Evolutionary conservation across 495 filamentous ascomycete species (phyloP).

Genomic region (Patellaria atrata): DNA sequence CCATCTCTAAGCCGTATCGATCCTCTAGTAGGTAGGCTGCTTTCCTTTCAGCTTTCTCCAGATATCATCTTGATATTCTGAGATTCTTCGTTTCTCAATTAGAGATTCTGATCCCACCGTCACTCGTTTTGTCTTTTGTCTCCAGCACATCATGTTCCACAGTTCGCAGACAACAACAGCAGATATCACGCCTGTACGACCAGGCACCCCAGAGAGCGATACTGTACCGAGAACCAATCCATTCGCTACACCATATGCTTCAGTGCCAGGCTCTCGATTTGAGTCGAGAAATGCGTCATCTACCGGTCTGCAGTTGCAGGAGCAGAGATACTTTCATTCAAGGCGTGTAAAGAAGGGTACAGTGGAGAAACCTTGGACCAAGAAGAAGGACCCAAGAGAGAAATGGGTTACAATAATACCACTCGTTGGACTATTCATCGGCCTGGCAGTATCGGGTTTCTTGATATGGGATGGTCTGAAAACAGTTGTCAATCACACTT

Average conservation of each 20-base stretch:
- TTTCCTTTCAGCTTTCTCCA: too few species aligned
- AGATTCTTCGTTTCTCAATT: too few species aligned
- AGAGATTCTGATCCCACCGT: too few species aligned
- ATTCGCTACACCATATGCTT: constrained; percentile 42
- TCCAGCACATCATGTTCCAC: too few species aligned
- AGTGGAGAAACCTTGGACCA: constrained; percentile 54
- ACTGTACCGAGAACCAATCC: too few species aligned
- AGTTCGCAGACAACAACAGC: too few species aligned
- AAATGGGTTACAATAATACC: constrained; percentile 78
- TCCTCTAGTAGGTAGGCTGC: too few species aligned
- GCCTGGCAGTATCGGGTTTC: constrained; percentile 49
- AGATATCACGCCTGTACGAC: constrained; percentile 13
- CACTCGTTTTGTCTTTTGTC: too few species aligned
- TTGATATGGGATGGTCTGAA: constrained; percentile 56
- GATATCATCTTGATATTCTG: too few species aligned
- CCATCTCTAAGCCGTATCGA: too few species aligned
- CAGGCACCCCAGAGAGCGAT: constrained; percentile 20
- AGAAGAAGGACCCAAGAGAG: constrained; percentile 56
- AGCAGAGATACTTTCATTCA: constrained; percentile 54
- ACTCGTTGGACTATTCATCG: constrained; percentile 49
- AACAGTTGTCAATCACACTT: constrained; percentile 56
- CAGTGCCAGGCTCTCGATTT: too few species aligned
- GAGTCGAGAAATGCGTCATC: constrained; percentile 30
- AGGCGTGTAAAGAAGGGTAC: constrained; percentile 55
- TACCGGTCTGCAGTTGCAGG: constrained; percentile 22